A percentile compares a stretch with the other conserved stretches of the same genome.
phyloP scores from a whole-genome alignment of 108 stramenopile species.

The Discostella stelligeroides region DNA sequence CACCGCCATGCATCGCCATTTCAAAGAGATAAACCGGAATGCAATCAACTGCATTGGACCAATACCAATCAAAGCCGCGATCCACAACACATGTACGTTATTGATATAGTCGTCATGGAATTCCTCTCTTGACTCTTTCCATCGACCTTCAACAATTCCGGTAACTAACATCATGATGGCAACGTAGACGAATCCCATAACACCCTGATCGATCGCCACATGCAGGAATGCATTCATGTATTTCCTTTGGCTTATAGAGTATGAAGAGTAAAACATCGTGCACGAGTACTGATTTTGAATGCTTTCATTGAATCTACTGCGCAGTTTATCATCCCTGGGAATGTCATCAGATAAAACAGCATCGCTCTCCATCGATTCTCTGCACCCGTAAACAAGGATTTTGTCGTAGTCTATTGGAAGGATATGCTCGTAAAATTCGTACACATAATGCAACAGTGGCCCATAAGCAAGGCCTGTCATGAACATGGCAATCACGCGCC shows the following conservation, averaged over 20 bases:
- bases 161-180: conserved; percentile 35
- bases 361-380: too few relatives aligned
- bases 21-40: conserved; percentile 23
- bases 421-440: conserved; percentile 8
- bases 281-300: not conserved
- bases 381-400: too few relatives aligned
- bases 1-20: conserved; percentile 28
- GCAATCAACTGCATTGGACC: conserved; percentile 32
- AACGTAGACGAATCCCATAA: conserved; percentile 37
- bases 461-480: conserved; percentile 1
- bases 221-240: conserved; percentile 30
- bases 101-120: conserved; percentile 29
- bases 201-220: conserved; percentile 32
- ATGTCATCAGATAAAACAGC: too few relatives aligned
- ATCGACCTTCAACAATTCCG: conserved; percentile 30
- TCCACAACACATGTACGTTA: conserved; percentile 23
- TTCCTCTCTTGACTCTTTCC: conserved; percentile 14
- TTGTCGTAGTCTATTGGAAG: not conserved
- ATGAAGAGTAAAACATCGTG: conserved; percentile 6
- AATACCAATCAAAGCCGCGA: conserved; percentile 19
- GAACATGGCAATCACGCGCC: not conserved
- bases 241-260: conserved; percentile 16
- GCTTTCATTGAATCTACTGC: too few relatives aligned
- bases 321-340: too few relatives aligned
- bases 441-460: conserved; percentile 7